Base-by-base conservation (phyloP, 1,284 basidiomycete genomes). In the Cutaneotrichosporon dermatis region DNA sequence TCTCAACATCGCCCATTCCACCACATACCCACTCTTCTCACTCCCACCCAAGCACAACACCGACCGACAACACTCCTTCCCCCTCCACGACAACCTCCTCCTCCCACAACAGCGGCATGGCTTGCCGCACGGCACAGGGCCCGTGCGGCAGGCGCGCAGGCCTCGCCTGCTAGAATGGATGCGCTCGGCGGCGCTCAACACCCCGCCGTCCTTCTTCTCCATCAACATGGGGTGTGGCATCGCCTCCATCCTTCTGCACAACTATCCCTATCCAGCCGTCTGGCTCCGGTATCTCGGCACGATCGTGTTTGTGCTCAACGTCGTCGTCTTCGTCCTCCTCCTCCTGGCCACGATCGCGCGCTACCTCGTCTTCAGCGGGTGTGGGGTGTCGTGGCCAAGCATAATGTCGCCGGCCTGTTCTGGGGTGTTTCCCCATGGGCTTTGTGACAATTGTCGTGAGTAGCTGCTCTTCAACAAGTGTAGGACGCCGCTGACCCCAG, bases 341-440 rank as follows among this genome's bases (percentile, higher is more conserved):
- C 77, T 80, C 2, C 59, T 68, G 13, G 71, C 83, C 37, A 82
- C 81, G 33, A 63, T 81, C 8, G 59, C 68, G 4, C 82, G 88
- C 39, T 88, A 86, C 72, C 68, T 78, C 37, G 65, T 82, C 51
- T 87, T 83, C 72, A 84, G 84, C 1, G 79, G 11, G 74, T 85
- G 39, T 87, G 87, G 81, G 60, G 45, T 8, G 72, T 81, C 4
- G 83, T 86, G 76, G 68, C 87, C 25, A 78, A 74, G 13, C 84
- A 90, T 69, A 84, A 86, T 5, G 77, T 80, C 1, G 83, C 86
- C 55, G 85, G 86, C 61, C 79, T 90, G 53, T 90, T 84, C 70
- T 80, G 85, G 35, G 86, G 8, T 84, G 83, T 25, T 83, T 87
- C 57, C 84, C 87, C 0, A 89, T 90, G 87, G 88, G 84, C 5